Conservation (phyloP, 2,329 filamentous ascomycete species). For the Diaporthe caulivora region DNA sequence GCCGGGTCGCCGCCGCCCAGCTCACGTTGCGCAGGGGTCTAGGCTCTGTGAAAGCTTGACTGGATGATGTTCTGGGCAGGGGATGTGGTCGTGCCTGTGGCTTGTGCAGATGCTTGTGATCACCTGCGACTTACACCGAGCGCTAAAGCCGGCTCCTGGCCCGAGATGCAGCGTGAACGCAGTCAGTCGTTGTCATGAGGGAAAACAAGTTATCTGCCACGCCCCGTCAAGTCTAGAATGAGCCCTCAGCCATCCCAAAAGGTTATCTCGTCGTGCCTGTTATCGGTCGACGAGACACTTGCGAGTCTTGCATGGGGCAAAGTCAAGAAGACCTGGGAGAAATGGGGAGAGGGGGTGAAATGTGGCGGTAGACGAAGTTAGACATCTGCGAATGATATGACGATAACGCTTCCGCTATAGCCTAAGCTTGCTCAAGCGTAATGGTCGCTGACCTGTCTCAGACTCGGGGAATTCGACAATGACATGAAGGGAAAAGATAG, state of each 20-base stretch:
- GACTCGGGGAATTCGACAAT: neutral
- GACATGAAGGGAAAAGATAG: neutral
- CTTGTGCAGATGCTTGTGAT: slow-evolving; percentile 11
- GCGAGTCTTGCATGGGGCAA: neutral
- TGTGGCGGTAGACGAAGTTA: neutral
- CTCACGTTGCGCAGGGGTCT: neutral
- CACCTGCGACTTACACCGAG: slow-evolving; percentile 8
- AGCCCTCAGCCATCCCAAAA: neutral
- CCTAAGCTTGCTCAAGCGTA: too few species aligned
- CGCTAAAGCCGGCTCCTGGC: slow-evolving; percentile 21
- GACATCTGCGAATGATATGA: neutral
- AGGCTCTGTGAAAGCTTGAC: neutral
- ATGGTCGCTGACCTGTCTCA: neutral
- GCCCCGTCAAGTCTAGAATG: neutral
- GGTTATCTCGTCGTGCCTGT: neutral
- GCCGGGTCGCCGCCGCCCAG: neutral
- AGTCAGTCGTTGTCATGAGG: neutral
- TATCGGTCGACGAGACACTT: neutral
- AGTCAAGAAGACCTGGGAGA: too few species aligned
- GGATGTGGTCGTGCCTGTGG: neutral
- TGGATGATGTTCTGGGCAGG: neutral
- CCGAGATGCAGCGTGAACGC: neutral
- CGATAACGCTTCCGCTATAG: neutral
- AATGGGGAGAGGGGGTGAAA: neutral
- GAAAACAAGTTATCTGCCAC: neutral